A percentile compares a stretch with the other conserved stretches of the same genome.
phyloP scores from a whole-genome alignment of 2,329 filamentous ascomycete species.

The Fusarium sp. region DNA sequence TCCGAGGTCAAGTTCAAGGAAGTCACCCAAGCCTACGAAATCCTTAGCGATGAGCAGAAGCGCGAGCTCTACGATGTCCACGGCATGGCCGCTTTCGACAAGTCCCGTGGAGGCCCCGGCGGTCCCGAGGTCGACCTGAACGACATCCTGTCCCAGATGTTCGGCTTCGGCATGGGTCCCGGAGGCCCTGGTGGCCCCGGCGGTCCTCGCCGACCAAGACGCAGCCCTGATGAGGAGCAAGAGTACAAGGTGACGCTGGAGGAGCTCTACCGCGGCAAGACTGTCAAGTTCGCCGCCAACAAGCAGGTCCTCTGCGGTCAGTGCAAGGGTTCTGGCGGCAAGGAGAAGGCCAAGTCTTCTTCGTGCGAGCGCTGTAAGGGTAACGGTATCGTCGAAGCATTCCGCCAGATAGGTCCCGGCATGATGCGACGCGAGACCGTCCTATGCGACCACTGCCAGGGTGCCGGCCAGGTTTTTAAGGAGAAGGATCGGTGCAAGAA shows the following conservation, averaged over 20 bases:
- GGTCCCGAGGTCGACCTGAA: slow-evolving; percentile 87
- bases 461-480: slow-evolving; percentile 88
- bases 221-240: slow-evolving; percentile 88
- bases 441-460: slow-evolving; percentile 86
- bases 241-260: slow-evolving; percentile 93
- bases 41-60: slow-evolving; percentile 96
- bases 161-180: slow-evolving; percentile 79
- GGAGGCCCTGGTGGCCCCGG: slow-evolving; percentile 65
- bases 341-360: slow-evolving; percentile 89
- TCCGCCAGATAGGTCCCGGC: slow-evolving; percentile 89
- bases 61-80: slow-evolving; percentile 92
- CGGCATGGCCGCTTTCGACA: slow-evolving; percentile 96
- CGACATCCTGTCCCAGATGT: slow-evolving; percentile 95
- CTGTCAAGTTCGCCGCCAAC: slow-evolving; percentile 94
- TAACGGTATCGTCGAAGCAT: slow-evolving; percentile 80
- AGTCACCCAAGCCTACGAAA: slow-evolving; percentile 96
- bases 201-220: slow-evolving; percentile 74
- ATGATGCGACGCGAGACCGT: slow-evolving; percentile 86
- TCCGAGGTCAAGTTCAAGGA: slow-evolving; percentile 95
- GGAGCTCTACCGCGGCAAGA: slow-evolving; percentile 98
- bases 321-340: slow-evolving; percentile 92
- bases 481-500: slow-evolving; percentile 99
- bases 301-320: slow-evolving; percentile 91
- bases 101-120: slow-evolving; percentile 76
- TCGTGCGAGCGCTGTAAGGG: slow-evolving; percentile 90